Conservation (phyloP, 2,329 filamentous ascomycete species). For the Exophiala xenobiotica region DNA sequence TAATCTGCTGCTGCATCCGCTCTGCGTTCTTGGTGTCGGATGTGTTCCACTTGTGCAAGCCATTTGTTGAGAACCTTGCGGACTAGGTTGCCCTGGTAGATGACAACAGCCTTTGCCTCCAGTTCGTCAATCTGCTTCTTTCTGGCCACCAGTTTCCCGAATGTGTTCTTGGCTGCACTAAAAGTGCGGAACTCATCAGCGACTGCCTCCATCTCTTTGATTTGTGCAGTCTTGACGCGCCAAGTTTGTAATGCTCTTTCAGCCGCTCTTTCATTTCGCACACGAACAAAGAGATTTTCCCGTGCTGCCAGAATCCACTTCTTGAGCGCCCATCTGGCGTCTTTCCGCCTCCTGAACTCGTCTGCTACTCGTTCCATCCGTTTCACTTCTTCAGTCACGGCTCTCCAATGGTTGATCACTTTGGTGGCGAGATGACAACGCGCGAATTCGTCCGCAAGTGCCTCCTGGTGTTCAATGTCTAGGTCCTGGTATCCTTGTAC, state of each 20-base stretch:
- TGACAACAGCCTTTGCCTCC: slow-evolving; percentile 10
- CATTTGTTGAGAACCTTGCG: slow-evolving; percentile 15
- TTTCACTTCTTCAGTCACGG: slow-evolving; percentile 7
- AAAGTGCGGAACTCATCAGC: slow-evolving; percentile 15
- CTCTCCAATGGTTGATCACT: slow-evolving; percentile 16
- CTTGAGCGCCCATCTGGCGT: slow-evolving; percentile 13
- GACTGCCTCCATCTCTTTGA: slow-evolving; percentile 16
- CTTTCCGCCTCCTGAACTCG: slow-evolving; percentile 9
- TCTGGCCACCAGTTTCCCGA: slow-evolving; percentile 10
- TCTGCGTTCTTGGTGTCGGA: slow-evolving; percentile 13
- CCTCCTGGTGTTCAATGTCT: slow-evolving; percentile 4
- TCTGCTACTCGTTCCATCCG: slow-evolving; percentile 14
- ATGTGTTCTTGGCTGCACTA: slow-evolving; percentile 12
- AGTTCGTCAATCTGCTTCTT: slow-evolving; percentile 10
- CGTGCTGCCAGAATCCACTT: slow-evolving; percentile 20
- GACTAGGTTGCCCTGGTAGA: slow-evolving; percentile 15
- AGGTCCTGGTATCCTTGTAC: background rate
- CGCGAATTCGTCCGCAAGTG: slow-evolving; percentile 16
- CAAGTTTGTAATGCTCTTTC: slow-evolving; percentile 12
- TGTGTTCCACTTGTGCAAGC: slow-evolving; percentile 10
- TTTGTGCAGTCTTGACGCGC: slow-evolving; percentile 11
- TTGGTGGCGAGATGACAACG: slow-evolving; percentile 12
- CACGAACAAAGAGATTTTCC: slow-evolving; percentile 18
- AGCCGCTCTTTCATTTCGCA: slow-evolving; percentile 11
- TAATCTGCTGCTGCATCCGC: slow-evolving; percentile 23